A percentile compares a stretch with the other conserved stretches of the same genome.
phyloP scores from a whole-genome alignment of 495 filamentous ascomycete species.

The Penicillium diatomitis region DNA sequence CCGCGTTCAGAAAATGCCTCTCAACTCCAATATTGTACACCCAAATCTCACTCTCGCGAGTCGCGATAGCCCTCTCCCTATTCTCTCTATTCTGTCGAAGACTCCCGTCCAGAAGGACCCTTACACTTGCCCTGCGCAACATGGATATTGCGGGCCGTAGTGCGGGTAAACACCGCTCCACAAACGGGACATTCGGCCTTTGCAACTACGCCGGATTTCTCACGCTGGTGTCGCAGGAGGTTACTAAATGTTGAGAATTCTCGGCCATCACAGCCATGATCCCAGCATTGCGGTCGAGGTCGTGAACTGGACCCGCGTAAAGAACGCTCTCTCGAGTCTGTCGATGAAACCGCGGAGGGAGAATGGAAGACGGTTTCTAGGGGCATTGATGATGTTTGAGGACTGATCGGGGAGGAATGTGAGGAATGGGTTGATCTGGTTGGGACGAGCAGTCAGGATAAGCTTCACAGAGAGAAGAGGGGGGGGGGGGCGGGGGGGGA shows the following conservation, averaged over 20 bases:
- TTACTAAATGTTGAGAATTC: slow-evolving; percentile 96
- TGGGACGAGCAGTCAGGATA: no score
- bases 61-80: no score
- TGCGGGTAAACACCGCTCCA: slow-evolving; percentile 84
- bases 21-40: no score
- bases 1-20: no score
- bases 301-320: slow-evolving; percentile 64
- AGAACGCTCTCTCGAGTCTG: slow-evolving; percentile 31
- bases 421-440: slow-evolving; percentile 9
- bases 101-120: slow-evolving; percentile 19
- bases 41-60: no score
- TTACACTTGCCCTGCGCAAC: slow-evolving; percentile 88
- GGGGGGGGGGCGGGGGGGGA: no score
- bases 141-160: slow-evolving; percentile 85
- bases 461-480: no score
- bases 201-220: slow-evolving; percentile 79
- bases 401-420: slow-evolving; percentile 16
- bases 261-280: slow-evolving; percentile 88
- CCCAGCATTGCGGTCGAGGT: slow-evolving; percentile 89
- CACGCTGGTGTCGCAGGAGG: slow-evolving; percentile 81
- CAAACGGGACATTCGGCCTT: slow-evolving; percentile 83
- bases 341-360: slow-evolving; percentile 15
- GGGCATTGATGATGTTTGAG: slow-evolving; percentile 22
- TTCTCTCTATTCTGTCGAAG: slow-evolving; percentile 16
- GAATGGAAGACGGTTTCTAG: slow-evolving; percentile 25